phyloP scores from a whole-genome alignment of 1,284 basidiomycete genomes.

The Cystobasidium pallidum region DNA sequence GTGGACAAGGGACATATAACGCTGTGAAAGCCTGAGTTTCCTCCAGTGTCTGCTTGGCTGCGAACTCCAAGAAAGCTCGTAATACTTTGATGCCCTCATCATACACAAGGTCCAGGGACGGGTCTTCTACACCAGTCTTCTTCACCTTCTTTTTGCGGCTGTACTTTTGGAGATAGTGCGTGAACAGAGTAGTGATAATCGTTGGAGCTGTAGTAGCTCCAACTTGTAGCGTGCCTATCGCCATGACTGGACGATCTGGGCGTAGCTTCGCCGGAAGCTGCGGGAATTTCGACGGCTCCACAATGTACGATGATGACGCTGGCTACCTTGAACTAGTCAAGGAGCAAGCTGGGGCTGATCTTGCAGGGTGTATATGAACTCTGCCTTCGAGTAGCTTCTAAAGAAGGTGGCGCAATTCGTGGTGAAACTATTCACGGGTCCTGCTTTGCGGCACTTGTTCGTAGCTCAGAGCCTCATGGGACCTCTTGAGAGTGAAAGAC shows the following conservation, averaged over 20 bases:
- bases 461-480: no score
- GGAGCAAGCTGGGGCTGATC: neutral
- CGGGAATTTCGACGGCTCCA: slow-evolving; percentile 24
- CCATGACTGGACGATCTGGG: slow-evolving; percentile 7
- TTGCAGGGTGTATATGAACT: no score
- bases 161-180: slow-evolving; percentile 45
- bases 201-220: slow-evolving; percentile 32
- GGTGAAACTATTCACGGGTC: no score
- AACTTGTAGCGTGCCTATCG: slow-evolving; percentile 23
- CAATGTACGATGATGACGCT: neutral
- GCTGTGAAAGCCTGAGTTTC: slow-evolving; percentile 58
- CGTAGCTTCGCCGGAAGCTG: slow-evolving; percentile 20
- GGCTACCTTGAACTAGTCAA: neutral
- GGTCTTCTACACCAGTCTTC: slow-evolving; percentile 37
- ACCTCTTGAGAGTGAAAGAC: no score
- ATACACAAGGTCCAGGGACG: slow-evolving; percentile 49
- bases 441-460: no score
- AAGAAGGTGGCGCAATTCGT: no score
- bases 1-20: slow-evolving; percentile 43
- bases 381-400: no score
- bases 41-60: slow-evolving; percentile 55
- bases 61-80: slow-evolving; percentile 48
- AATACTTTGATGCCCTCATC: slow-evolving; percentile 51
- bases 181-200: slow-evolving; percentile 45
- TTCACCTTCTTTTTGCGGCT: slow-evolving; percentile 41